Evolutionary conservation across 2,329 filamentous ascomycete species (phyloP), one percentile per base, ranked within the genome.

Genomic region (Pestalotiopsis sp.): DNA sequence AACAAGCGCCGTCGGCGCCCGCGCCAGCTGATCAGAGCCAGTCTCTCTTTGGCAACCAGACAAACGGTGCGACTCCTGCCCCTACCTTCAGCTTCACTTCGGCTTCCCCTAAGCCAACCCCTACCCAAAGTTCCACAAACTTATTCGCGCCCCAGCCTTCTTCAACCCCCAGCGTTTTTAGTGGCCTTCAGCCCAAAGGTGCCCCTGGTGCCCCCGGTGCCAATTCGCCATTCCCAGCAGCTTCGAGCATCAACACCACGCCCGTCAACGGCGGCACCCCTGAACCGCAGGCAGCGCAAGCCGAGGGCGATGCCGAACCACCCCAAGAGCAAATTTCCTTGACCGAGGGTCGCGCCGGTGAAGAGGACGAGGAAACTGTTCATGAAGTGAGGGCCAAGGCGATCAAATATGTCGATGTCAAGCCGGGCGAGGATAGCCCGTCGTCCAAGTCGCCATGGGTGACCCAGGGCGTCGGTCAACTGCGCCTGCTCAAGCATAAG

Each of bases 401-500:
- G 13, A 81, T 91, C 71, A 91, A 91, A 77, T 88, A 89, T 73
- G 80, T 85, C 56, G 80, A 83, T 14, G 81, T 83, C 7, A 80
- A 80, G 5, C 78, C 80, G n/a, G 81, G 81, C 9, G 85, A 85
- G 14, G 80, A 81, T 14, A 83, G 84, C 31, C 81, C 83, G n/a
- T 82, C 77, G 64, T 85, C 80, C n/a, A 84, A 86, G 74, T 87
- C 83, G 66, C 84, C 86, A 1, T 97, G 92, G 92, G 82, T 85
- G 38, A 89, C 86, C 0, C 88, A 91, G 77, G 93, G 93, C 59
- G 83, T 93, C 7, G 94, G 94, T 0, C 86, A 88, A 12, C 82
- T 95, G 66, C 90, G 92, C 52, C 77, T 97, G 14, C 83, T 97
- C 70, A 91, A 92, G 79, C 87, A 95, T 82, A 92, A 93, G 77